Conservation (phyloP, 2,329 filamentous ascomycete species). For the Aspergillus ruber region DNA sequence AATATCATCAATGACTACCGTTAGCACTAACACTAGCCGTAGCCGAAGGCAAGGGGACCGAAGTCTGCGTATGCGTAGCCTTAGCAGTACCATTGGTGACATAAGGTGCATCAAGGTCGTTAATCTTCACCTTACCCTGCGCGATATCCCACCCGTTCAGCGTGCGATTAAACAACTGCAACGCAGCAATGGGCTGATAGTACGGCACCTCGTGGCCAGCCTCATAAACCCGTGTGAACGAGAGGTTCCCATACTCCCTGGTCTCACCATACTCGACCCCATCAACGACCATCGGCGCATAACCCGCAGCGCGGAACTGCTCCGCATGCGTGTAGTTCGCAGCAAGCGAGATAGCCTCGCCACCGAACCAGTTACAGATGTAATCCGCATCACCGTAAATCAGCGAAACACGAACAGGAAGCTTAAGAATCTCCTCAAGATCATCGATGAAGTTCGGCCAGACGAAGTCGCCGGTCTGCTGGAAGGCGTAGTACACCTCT, state of each 20-base stretch:
- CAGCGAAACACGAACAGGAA: constrained; percentile 62
- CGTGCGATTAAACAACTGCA: constrained; percentile 57
- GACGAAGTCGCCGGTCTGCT: constrained; percentile 54
- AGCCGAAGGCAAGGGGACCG: constrained; percentile 25
- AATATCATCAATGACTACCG: no score
- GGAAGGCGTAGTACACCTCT: constrained; percentile 44
- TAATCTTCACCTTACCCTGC: constrained; percentile 40
- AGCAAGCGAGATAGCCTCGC: constrained; percentile 62
- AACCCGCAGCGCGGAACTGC: constrained; percentile 61
- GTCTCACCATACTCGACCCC: constrained; percentile 61
- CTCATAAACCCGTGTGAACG: constrained; percentile 61
- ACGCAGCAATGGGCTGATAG: constrained; percentile 52
- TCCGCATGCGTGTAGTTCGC: constrained; percentile 47
- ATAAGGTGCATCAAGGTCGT: constrained; percentile 20
- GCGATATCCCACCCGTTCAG: constrained; percentile 51
- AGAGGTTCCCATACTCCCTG: constrained; percentile 69
- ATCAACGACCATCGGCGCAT: constrained; percentile 65
- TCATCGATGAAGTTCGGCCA: constrained; percentile 56
- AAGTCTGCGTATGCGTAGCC: constrained; percentile 43
- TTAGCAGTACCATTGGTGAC: constrained; percentile 33
- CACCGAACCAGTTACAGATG: constrained; percentile 59
- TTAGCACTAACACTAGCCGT: constrained; percentile 7
- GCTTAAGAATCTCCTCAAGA: constrained; percentile 54
- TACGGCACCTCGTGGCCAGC: constrained; percentile 58
- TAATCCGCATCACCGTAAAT: constrained; percentile 61